Percentiles rank a stretch among this genome's conserved stretches.
Evolutionary conservation across 2,329 filamentous ascomycete species (phyloP).

Genomic region (Pyrenophora seminiperda): DNA sequence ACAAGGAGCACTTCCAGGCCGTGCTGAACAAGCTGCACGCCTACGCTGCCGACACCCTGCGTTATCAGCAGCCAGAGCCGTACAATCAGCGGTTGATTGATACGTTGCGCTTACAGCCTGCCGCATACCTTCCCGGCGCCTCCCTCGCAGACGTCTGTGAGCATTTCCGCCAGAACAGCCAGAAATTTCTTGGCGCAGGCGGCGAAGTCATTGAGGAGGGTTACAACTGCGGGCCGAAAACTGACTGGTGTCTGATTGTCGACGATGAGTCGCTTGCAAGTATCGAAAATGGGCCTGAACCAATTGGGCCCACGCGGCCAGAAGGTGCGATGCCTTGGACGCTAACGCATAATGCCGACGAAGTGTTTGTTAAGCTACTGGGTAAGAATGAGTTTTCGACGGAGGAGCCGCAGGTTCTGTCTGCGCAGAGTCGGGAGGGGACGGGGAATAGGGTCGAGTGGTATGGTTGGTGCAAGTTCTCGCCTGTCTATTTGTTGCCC

Average conservation of each 20-base stretch:
- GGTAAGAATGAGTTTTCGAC: neutral
- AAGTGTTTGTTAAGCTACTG: slow-evolving; percentile 10
- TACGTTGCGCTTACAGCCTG: slow-evolving; percentile 4
- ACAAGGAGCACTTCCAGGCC: slow-evolving; percentile 5
- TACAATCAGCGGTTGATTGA: slow-evolving; percentile 13
- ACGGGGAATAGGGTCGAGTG: neutral
- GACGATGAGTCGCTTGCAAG: slow-evolving; percentile 12
- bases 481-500: neutral
- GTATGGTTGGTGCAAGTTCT: slow-evolving; percentile 8
- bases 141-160: slow-evolving; percentile 9
- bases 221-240: slow-evolving; percentile 7
- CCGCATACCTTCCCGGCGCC: slow-evolving; percentile 8
- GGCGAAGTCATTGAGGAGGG: slow-evolving; percentile 1
- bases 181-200: neutral
- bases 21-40: slow-evolving; percentile 2
- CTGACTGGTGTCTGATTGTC: slow-evolving; percentile 7
- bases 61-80: slow-evolving; percentile 6
- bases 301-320: slow-evolving; percentile 6
- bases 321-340: neutral
- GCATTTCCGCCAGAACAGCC: slow-evolving; percentile 9
- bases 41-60: slow-evolving; percentile 2
- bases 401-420: slow-evolving; percentile 3
- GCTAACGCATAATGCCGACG: neutral
- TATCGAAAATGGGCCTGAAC: slow-evolving; percentile 7
- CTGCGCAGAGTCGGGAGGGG: neutral